Percentiles rank a stretch among this genome's conserved stretches.
These are phyloP conservation scores for Neolentinus lepideus DNA, from an alignment of 1,284 basidiomycete species.

Conservation along the genomic window DNA sequence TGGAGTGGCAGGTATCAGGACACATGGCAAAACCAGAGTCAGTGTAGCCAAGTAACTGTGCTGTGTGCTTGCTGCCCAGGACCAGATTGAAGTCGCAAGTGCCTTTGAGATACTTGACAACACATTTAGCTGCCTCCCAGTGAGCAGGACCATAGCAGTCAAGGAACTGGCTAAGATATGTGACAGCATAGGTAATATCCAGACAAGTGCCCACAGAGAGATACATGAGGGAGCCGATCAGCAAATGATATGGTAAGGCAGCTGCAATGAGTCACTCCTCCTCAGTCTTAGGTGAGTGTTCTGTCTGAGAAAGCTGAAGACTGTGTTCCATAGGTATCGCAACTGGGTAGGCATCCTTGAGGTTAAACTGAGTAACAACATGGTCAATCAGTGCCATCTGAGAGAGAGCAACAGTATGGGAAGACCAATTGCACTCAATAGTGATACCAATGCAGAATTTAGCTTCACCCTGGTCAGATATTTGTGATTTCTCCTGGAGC, in stretches of 20 bases:
- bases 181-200: slow-evolving; percentile 11
- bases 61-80: no score
- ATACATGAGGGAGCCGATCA: slow-evolving; percentile 2
- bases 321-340: slow-evolving; percentile 13
- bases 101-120: no score
- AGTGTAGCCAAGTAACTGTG: no score
- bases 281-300: not conserved
- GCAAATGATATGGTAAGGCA: not conserved
- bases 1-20: no score
- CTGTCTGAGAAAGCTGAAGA: not conserved
- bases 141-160: slow-evolving; percentile 21
- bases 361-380: slow-evolving; percentile 11
- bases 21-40: no score
- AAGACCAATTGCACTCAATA: slow-evolving; percentile 5
- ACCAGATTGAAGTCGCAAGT: no score
- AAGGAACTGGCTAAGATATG: slow-evolving; percentile 9
- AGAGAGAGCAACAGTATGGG: slow-evolving; percentile 9
- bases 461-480: slow-evolving; percentile 19
- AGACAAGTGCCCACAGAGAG: slow-evolving; percentile 6
- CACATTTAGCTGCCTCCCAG: slow-evolving; percentile 28
- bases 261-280: not conserved
- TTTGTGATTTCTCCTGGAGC: slow-evolving; percentile 19
- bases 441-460: slow-evolving; percentile 23
- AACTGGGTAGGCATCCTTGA: slow-evolving; percentile 18
- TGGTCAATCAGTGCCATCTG: slow-evolving; percentile 14